Conservation (phyloP, 2,329 filamentous ascomycete genomes). For the Diplodia seriata region DNA sequence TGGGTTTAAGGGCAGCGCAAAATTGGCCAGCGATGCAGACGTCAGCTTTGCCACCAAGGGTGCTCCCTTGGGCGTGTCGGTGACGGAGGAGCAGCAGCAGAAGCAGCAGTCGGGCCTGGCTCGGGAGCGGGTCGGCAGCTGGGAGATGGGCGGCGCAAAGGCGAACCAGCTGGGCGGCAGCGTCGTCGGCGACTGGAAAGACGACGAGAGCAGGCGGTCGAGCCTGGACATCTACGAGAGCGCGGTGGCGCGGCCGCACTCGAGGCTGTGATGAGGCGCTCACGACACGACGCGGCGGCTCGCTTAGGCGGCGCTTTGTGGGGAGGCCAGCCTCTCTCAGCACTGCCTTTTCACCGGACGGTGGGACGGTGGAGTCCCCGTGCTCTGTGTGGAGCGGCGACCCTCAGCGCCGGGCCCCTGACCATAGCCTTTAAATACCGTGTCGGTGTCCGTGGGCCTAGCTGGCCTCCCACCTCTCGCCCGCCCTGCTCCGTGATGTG, state of each 20-base stretch:
- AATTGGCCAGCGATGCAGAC: conserved; percentile 63
- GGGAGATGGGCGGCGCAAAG: conserved; percentile 57
- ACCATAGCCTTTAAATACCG: conserved; percentile 18
- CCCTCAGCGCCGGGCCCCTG: conserved; percentile 9
- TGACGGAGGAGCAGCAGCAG: conserved; percentile 39
- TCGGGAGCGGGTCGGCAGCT: conserved; percentile 64
- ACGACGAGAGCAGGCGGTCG: conserved; percentile 44
- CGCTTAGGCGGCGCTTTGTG: conserved; percentile 7
- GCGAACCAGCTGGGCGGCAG: conserved; percentile 10
- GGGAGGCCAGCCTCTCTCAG: neutral
- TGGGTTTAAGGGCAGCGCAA: conserved; percentile 63
- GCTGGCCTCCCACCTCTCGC: conserved; percentile 2
- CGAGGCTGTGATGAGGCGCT: conserved; percentile 54
- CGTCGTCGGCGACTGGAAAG: conserved; percentile 34
- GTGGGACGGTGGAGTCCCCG: conserved; percentile 10
- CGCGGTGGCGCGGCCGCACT: conserved; percentile 49
- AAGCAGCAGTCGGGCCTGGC: conserved; percentile 48
- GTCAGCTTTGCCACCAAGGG: conserved; percentile 47
- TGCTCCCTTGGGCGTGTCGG: conserved; percentile 17
- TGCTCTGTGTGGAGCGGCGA: conserved; percentile 16
- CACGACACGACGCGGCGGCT: neutral
- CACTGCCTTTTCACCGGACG: conserved; percentile 1
- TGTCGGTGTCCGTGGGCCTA: neutral
- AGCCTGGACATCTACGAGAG: conserved; percentile 57
- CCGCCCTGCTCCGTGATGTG: neutral